Evolutionary conservation across 768 basidiomycete species (phyloP).

Genomic region (Paxillus involutus): DNA sequence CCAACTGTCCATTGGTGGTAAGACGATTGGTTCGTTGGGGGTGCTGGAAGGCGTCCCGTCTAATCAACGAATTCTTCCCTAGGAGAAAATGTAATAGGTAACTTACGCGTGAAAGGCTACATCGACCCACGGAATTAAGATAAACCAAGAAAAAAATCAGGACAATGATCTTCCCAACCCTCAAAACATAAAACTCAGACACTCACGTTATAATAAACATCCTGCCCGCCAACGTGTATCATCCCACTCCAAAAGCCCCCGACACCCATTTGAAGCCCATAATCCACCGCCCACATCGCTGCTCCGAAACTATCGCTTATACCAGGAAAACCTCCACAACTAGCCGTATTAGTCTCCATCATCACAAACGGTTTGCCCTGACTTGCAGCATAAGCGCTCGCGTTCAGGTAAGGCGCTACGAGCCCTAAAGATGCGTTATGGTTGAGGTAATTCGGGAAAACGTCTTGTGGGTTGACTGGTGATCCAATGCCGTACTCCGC

Average conservation of each 20-base stretch:
- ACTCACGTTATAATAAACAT: constrained; percentile 54
- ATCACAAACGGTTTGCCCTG: constrained; percentile 43
- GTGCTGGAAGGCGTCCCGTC: constrained; percentile 25
- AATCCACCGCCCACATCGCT: constrained; percentile 52
- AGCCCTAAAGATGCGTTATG: constrained; percentile 39
- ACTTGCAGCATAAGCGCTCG: constrained; percentile 32
- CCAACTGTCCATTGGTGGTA: constrained; percentile 40
- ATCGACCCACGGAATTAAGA: not conserved
- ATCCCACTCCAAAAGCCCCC: constrained; percentile 46
- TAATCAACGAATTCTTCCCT: not conserved
- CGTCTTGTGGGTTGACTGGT: constrained; percentile 34
- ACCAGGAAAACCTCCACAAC: constrained; percentile 55
- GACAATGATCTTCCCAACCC: not conserved
- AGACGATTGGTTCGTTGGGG: constrained; percentile 40
- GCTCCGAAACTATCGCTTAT: constrained; percentile 50
- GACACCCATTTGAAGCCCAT: constrained; percentile 47
- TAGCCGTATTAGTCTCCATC: constrained; percentile 55
- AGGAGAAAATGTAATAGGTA: not conserved
- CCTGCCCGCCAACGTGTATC: constrained; percentile 49
- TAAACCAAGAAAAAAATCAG: not conserved
- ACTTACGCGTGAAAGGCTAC: constrained; percentile 50
- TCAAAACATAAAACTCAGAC: not conserved
- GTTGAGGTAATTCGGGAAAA: constrained; percentile 44
- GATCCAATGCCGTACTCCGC: constrained; percentile 20
- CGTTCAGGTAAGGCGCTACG: constrained; percentile 37